Evolutionary conservation across 805 yeast genomes (phyloP).

Genomic region (Spathaspora hagerdaliae): DNA sequence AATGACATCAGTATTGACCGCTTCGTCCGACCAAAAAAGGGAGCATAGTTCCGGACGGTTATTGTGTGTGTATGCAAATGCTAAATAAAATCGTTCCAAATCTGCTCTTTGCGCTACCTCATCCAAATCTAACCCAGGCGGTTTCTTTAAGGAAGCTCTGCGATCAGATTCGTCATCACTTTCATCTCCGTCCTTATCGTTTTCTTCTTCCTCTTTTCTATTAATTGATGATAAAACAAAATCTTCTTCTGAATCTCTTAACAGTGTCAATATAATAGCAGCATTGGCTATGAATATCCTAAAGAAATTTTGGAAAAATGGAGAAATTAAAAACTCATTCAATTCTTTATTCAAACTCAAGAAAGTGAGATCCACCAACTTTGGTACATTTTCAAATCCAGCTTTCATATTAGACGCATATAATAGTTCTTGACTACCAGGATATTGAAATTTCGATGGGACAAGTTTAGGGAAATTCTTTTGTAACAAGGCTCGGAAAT

Average conservation of each 20-base stretch:
- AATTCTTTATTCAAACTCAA: conserved; percentile 18
- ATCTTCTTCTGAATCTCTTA: conserved; percentile 75
- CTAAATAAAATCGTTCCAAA: conserved; percentile 78
- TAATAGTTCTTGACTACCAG: conserved; percentile 31
- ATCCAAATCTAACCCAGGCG: conserved; percentile 44
- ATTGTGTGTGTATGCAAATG: conserved; percentile 65
- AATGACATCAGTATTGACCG: conserved; percentile 46
- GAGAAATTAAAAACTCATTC: conserved; percentile 29
- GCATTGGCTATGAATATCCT: conserved; percentile 56
- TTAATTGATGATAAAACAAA: conserved; percentile 49
- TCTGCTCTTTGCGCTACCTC: conserved; percentile 73
- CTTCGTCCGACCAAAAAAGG: conserved; percentile 55
- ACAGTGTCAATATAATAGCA: conserved; percentile 61
- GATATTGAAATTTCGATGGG: conserved; percentile 51
- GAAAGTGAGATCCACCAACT: conserved; percentile 24
- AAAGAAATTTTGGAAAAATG: conserved; percentile 47
- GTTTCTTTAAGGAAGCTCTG: neutral
- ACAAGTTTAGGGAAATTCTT: conserved; percentile 57
- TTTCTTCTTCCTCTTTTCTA: conserved; percentile 13
- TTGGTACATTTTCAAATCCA: conserved; percentile 21
- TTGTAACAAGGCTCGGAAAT: conserved; percentile 63
- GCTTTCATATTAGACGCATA: conserved; percentile 25
- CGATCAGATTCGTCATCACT: neutral
- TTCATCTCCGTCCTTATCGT: conserved; percentile 1
- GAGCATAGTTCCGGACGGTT: conserved; percentile 55